Base-by-base conservation (phyloP, 1,284 basidiomycete species). In the Ganoderma boninense region DNA sequence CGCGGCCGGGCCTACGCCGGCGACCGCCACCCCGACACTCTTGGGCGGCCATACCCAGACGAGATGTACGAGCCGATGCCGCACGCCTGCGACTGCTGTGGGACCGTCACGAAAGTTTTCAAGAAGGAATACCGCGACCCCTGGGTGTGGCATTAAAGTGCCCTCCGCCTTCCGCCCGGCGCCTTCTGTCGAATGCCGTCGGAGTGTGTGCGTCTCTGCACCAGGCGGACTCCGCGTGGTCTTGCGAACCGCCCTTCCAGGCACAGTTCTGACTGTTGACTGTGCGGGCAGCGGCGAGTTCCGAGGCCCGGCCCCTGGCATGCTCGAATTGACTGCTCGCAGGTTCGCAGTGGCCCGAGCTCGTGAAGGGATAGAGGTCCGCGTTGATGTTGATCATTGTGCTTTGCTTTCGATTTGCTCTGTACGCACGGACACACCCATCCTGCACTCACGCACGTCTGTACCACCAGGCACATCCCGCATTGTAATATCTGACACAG, bases 21-120 rank as follows among this genome's bases (percentile, higher is more conserved):
- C 20, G 81, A 83, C 69, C 75, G 80, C 35, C 82, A 83, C 70
- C 82, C 68, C 43, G 74, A 76, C 32, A 69, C 69, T 35, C 69
- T 72, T 62, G 52, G 65, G 18, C 44, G 64, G 54, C 67, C 74
- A 5, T 79, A 79, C 60, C 61, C 71, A 23, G 74, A 74, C 3
- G 76, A 81, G 20, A 73, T 77, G 18, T 83, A 77, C 68, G 80
- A 82, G 66, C 66, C 75, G 20, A 66, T 75, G 49, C 65, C 76
- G 10, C 77, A 81, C 60, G 74, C 77, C 40, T 84, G 82, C 73
- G 76, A 76, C 35, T 82, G 78, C 66, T 84, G 82, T 67, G 80
- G 82, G 35, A 73, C 80, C 44, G 73, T 78, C 63, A 76, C 73
- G 20, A 71, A 69, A 43, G 77, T 80, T 67, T 73, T 81, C 62